Percentiles rank a stretch among this genome's conserved stretches.
Evolutionary conservation across 306 rosid species (phyloP).

Genomic region (Luffa aegyptiaca): DNA sequence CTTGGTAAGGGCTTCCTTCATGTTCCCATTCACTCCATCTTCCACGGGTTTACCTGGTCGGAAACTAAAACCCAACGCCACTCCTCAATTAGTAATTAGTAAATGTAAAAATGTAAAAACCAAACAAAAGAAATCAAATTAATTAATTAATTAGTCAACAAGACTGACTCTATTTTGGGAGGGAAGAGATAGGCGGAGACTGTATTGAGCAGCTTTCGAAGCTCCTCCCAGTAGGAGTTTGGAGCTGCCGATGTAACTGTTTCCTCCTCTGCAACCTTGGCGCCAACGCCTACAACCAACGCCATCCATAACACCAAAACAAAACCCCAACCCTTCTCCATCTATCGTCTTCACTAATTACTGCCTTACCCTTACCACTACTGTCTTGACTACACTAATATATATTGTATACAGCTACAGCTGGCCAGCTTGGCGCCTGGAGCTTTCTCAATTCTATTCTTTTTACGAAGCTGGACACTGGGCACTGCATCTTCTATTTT

Average conservation of each 20-base stretch:
- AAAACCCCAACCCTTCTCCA: not conserved
- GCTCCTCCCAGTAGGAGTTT: conserved; percentile 5
- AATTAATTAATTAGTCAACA: too few species aligned
- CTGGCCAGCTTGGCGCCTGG: too few species aligned
- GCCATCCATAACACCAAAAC: not conserved
- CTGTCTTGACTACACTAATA: too few species aligned
- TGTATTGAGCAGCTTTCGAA: not conserved
- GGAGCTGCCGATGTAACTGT: too few species aligned
- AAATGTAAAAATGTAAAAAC: too few species aligned
- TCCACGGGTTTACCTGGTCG: not conserved
- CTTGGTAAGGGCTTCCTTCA: conserved; percentile 18
- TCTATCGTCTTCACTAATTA: not conserved
- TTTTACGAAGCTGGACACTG: too few species aligned
- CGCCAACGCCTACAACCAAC: not conserved
- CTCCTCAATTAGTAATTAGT: not conserved
- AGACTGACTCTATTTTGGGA: conserved; percentile 28
- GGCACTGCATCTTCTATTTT: not conserved
- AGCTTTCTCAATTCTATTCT: too few species aligned
- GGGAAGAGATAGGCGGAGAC: conserved; percentile 10
- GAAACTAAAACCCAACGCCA: conserved; percentile 13
- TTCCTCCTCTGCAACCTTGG: not conserved
- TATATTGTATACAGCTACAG: too few species aligned
- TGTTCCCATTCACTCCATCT: not conserved
- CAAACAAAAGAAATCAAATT: too few species aligned
- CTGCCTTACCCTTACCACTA: not conserved